Conservation (phyloP, 139 green algal genomes). For the Monoraphidium neglectum region DNA sequence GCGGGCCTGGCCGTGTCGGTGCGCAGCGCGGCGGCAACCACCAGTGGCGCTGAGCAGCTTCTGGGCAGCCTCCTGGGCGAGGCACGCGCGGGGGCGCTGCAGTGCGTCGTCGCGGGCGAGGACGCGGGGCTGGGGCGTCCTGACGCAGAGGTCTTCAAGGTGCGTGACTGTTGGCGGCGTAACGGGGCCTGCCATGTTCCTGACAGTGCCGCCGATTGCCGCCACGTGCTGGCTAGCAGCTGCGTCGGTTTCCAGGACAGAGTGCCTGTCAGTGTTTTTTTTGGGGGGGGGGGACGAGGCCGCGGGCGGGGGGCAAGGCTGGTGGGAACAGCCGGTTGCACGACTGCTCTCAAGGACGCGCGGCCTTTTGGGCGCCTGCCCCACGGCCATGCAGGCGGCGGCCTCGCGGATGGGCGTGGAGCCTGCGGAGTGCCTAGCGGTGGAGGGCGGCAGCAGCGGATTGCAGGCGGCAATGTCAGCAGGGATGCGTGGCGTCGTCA, state of each 20-base stretch:
- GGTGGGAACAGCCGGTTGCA: no score
- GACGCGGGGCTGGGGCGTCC: slow-evolving; percentile 94
- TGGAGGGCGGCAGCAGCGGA: slow-evolving; percentile 69
- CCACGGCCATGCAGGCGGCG: slow-evolving; percentile 33
- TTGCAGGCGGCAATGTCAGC: slow-evolving; percentile 80
- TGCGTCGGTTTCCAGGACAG: no score
- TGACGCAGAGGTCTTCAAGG: slow-evolving; percentile 86
- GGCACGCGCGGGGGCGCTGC: slow-evolving; percentile 74
- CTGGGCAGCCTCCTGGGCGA: slow-evolving; percentile 81
- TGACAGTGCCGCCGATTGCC: no score
- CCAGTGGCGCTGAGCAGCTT: slow-evolving; percentile 68
- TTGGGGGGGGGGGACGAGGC: no score
- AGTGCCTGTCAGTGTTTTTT: no score
- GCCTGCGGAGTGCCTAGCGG: slow-evolving; percentile 85
- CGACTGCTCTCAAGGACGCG: no score
- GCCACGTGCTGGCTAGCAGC: no score
- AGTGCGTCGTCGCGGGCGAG: slow-evolving; percentile 87
- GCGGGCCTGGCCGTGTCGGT: slow-evolving; percentile 76
- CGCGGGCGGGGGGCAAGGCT: no score
- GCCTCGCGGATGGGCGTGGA: slow-evolving; percentile 76
- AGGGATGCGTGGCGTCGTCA: slow-evolving; percentile 92
- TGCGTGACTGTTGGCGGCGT: no score
- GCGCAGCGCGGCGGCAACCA: slow-evolving; percentile 91
- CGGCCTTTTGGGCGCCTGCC: no score
- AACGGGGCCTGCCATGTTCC: no score